Base-by-base conservation (phyloP, 2,329 filamentous ascomycete species). In the Nothophoma quercina region DNA sequence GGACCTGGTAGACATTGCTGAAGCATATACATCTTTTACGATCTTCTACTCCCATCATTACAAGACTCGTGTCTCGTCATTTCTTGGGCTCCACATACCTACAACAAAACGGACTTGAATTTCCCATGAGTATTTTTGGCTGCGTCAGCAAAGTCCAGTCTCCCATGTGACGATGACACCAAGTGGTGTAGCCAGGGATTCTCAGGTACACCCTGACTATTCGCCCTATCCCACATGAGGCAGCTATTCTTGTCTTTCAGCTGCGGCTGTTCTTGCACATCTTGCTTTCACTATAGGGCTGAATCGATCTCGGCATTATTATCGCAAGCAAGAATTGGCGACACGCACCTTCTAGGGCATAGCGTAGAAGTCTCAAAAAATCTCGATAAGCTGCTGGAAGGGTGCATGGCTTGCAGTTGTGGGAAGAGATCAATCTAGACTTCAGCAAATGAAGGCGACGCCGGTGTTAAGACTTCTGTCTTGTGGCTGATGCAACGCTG, bases 171-270 rank as follows among this genome's bases (percentile, higher is more conserved):
- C 16, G 35, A 33, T 40, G 33, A 28, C 12, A 26, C 39, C 47
- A 50, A 43, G 32, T 43, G 23, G 21, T 39, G 40, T 51, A 44
- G 33, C 47, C 33, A 49, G 25, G 25, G 5, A 15, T 25, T 25
- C 18, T 34, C 35, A 36, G 36, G 35, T 21, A 46, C 42, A 36
- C 16, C 15, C 22, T 41, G 25, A 18, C 28, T 18, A n/a, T 23
- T 35, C 12, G 15, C 23, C 19, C 22, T n/a, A 29, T 7, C 6
- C 29, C 6, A 46, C 36, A 25, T 10, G 18, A 36, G 19, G 25
- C 1, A 22, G 25, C 50, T 53, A 47, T 46, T 52, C n/a, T 35
- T 25, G 25, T 42, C 29, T 7, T 23, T 52, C 49, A 52, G 50
- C 42, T 47, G 21, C 32, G 23, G 32, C 36, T 41, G 26, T 19